Base-by-base conservation (phyloP, 2,329 filamentous ascomycete species). In the Exophiala sp. region DNA sequence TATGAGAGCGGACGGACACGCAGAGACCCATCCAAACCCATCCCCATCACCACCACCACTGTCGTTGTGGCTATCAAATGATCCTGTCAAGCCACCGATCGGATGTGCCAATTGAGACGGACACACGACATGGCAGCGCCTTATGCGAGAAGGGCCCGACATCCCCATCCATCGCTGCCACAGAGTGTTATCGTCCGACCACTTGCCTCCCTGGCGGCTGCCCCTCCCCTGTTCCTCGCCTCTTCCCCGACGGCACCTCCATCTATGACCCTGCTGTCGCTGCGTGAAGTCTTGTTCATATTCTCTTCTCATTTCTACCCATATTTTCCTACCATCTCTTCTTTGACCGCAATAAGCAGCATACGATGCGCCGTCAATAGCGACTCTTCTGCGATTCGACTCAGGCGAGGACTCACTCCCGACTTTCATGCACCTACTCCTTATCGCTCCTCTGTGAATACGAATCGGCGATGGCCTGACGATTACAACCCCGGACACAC, bases 401-500 rank as follows among this genome's bases (percentile, higher is more conserved):
- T 11, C 42, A 16, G n/a, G 14, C 45, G 40, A 5, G 14, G 16
- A 10, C 24, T 9, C 34, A 39, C 40, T 7, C 29, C 11, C 29
- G 29, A 32, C 29, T 22, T 18, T 46, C 37, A 35, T 16, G 46
- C 18, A 29, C 16, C 48, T 41, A 50, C 34, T 24, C 23, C 24
- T 43, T 29, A n/a, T n/a, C n/a, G 44, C 18, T n/a, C 44, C 11
- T 32, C 23, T 18, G 13, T 22, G 47, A n/a, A 19, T 9, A 14
- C 14, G 29, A 18, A 18, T 18, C 14, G 19, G 27, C 32, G 8
- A 19, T 43, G 38, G 48, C 38, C 38, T 23, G 43, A 37, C 39
- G 38, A 51, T 42, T 40, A 21, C 38, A 47, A 32, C 48, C 22
- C 48, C 43, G 23, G 19, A 29, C 24, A 29, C 18, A 43, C 39